These are phyloP conservation scores for Diaporthe sp. DNA, from an alignment of 2,329 filamentous ascomycete genomes.

Conservation along the genomic window DNA sequence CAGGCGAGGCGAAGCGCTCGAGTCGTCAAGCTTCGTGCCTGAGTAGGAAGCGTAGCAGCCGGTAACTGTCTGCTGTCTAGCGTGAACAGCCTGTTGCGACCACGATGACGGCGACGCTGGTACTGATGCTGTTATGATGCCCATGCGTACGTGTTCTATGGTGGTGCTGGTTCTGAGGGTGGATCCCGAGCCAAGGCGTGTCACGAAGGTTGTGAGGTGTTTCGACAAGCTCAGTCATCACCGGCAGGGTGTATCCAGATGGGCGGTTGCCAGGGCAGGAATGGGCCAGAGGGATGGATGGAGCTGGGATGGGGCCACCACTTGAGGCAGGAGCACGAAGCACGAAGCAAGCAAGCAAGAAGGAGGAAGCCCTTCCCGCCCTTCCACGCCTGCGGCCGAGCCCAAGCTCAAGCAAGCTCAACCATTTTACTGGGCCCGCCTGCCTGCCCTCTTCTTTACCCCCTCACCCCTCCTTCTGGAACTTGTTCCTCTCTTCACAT, in stretches of 20 bases:
- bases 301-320: conserved; percentile 6
- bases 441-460: conserved; percentile 33
- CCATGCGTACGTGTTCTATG: neutral
- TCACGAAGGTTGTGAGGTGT: conserved; percentile 25
- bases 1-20: neutral
- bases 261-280: conserved; percentile 5
- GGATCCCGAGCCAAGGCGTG: conserved; percentile 23
- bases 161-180: neutral
- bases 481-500: conserved; percentile 10
- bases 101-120: neutral
- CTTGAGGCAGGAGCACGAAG: conserved; percentile 8
- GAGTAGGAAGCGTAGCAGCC: conserved; percentile 1
- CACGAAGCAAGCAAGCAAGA: neutral
- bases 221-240: conserved; percentile 12
- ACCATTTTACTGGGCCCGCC: conserved; percentile 19
- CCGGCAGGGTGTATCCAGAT: neutral
- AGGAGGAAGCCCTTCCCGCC: neutral
- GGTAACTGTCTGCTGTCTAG: too few species aligned
- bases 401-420: conserved; percentile 13
- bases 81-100: neutral
- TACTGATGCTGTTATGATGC: neutral
- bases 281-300: neutral
- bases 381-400: conserved; percentile 5
- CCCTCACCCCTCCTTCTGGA: conserved; percentile 43
- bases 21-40: conserved; percentile 23